These are phyloP conservation scores for Fraxinus paxiana DNA, from an alignment of 305 asterid genomes.

Conservation along the genomic window DNA sequence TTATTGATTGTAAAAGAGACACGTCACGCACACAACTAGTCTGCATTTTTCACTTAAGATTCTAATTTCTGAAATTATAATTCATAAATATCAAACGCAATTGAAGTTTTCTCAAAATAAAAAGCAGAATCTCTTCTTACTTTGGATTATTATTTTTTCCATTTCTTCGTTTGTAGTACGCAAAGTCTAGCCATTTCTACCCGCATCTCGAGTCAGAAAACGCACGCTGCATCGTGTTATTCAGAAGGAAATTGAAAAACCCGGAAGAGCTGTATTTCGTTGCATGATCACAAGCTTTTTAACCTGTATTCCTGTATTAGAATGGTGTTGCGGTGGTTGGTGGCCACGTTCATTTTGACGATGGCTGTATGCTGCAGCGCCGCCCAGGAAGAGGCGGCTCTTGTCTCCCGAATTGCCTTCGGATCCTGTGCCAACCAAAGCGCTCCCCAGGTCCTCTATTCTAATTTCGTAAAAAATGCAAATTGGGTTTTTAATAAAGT, in stretches of 20 bases:
- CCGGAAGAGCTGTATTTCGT: background rate
- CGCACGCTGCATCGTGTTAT: background rate
- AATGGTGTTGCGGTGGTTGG: constrained; percentile 4
- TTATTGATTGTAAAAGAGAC: background rate
- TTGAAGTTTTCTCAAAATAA: background rate
- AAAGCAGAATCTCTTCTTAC: background rate
- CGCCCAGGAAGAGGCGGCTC: background rate
- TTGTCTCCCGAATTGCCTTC: constrained; percentile 29
- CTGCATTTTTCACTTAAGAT: background rate
- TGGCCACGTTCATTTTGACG: background rate
- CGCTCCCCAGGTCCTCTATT: constrained; percentile 23
- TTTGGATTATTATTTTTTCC: background rate
- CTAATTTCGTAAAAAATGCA: background rate
- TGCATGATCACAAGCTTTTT: background rate
- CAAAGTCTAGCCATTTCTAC: background rate
- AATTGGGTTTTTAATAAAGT: background rate
- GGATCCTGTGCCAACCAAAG: constrained; percentile 38
- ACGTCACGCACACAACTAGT: background rate
- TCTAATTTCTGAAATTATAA: background rate
- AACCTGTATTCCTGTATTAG: background rate
- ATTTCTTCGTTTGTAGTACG: background rate
- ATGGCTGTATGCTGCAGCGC: background rate
- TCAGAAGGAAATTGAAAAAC: background rate
- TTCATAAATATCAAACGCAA: background rate
- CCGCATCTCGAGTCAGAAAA: background rate